phyloP scores from a whole-genome alignment of 371 early-diverging fungal species.

The Lichtheimia ramosa region DNA sequence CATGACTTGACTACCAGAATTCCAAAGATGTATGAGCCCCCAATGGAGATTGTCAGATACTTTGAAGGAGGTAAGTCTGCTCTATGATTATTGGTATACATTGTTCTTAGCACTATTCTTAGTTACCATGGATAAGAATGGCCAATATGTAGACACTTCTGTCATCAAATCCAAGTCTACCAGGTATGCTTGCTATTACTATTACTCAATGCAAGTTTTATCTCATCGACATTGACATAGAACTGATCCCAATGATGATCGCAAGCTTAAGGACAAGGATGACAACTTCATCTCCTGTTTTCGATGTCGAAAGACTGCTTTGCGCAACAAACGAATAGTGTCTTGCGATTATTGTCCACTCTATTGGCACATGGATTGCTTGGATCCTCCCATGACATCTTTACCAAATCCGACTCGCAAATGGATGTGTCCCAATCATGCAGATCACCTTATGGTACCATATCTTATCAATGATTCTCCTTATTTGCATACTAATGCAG shows the following conservation, averaged over 20 bases:
- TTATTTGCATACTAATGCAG: no score
- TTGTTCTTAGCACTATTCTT: background rate
- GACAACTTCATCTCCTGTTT: conserved; percentile 61
- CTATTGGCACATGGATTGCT: conserved; percentile 88
- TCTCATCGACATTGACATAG: background rate
- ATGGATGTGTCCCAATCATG: conserved; percentile 92
- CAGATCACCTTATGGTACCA: conserved; percentile 60
- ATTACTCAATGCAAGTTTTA: background rate
- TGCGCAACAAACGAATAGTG: conserved; percentile 55
- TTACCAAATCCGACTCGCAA: conserved; percentile 60
- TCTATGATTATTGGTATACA: background rate
- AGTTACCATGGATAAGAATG: conserved; percentile 60
- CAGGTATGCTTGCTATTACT: background rate
- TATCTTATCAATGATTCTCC: no score
- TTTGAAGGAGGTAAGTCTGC: conserved; percentile 53
- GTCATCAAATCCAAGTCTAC: conserved; percentile 30
- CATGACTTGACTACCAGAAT: conserved; percentile 42
- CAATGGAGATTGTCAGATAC: conserved; percentile 44
- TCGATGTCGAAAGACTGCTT: conserved; percentile 59
- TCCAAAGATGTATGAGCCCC: conserved; percentile 47
- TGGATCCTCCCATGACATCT: conserved; percentile 68
- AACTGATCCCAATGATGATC: conserved; percentile 36
- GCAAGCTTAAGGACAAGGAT: conserved; percentile 48
- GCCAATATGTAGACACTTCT: conserved; percentile 54
- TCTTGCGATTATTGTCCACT: conserved; percentile 82